Base-by-base conservation (phyloP, 2,329 filamentous ascomycete species). In the Hypoxylon sp. region DNA sequence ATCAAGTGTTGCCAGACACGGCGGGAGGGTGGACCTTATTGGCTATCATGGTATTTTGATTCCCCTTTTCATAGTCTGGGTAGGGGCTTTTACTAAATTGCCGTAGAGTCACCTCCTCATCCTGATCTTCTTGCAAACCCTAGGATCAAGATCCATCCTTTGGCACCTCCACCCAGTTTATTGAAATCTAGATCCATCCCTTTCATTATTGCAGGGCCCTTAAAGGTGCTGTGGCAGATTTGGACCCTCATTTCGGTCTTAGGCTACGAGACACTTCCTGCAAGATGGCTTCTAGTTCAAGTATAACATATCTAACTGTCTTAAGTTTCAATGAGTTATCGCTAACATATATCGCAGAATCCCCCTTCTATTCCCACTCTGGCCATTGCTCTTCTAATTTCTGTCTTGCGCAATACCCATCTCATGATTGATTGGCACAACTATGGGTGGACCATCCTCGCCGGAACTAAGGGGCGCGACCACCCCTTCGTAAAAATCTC, bases 341-440 rank as follows among this genome's bases (percentile, higher is more conserved):
- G 43, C 56, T 62, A 45, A 62, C 37, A 61, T 46, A 47, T 69
- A 3, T 29, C 69, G 5, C 79, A 97, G 85, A 99, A 98, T 73
- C 96, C 96, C 5, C 96, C 96, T 0, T 96, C 95, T 0, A 97
- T 98, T 63, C 96, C 96, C 0, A 97, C 94, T 0, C 87, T 99
- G 21, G 87, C 90, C 54, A 83, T 97, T 37, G 91, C 93, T 14
- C 84, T 90, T 21, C 67, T 94, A 2, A 84, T 93, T 50, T 92
- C 92, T 73, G 87, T 89, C 71, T 78, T 97, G 53, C 90, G 96
- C 52, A 90, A 92, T 71, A 97, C 92, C 39, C 87, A 88, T 61
- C 85, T 99, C 3, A 85, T 98, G 65, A 91, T 98, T 59, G 96
- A 99, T 82, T 99, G 96, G 96, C 96, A 99, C 82, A 99, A 99